Conservation (phyloP, 2,329 filamentous ascomycete genomes). For the Colletotrichum plurivorum region DNA sequence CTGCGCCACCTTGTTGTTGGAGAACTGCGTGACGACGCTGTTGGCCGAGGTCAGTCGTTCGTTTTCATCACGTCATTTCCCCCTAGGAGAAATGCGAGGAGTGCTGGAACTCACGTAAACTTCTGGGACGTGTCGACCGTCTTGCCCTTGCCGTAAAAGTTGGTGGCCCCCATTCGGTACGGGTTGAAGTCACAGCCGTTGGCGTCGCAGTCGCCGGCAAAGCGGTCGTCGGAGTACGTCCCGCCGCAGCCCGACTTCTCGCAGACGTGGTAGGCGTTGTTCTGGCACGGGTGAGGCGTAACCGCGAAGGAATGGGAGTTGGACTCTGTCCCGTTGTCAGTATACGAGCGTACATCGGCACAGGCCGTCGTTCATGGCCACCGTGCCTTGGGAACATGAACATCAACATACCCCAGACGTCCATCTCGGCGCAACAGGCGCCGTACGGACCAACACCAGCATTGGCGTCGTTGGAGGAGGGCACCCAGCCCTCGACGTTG, state of each 20-base stretch:
- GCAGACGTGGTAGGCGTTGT: constrained; percentile 55
- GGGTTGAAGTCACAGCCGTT: constrained; percentile 77
- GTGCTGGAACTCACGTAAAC: constrained; percentile 56
- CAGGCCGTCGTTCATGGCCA: neutral
- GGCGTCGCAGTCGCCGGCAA: constrained; percentile 72
- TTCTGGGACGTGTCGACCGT: constrained; percentile 70
- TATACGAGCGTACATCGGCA: too few species aligned
- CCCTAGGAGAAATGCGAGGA: too few species aligned
- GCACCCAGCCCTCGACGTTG: constrained; percentile 59
- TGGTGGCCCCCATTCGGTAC: constrained; percentile 71
- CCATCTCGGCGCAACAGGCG: constrained; percentile 71
- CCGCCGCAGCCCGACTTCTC: constrained; percentile 59
- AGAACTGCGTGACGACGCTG: constrained; percentile 74
- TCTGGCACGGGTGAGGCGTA: constrained; percentile 70
- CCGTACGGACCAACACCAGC: constrained; percentile 64
- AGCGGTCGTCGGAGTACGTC: constrained; percentile 63
- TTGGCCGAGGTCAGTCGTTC: neutral
- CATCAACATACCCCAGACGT: constrained; percentile 67
- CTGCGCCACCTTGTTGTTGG: constrained; percentile 64
- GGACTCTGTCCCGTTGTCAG: constrained; percentile 50
- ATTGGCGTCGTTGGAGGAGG: constrained; percentile 65
- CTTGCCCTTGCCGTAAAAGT: constrained; percentile 71
- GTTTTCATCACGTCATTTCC: too few species aligned
- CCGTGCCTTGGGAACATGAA: neutral
- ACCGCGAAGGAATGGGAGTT: constrained; percentile 70